These are phyloP conservation scores for Pyrenophora graminea DNA, from an alignment of 2,329 filamentous ascomycete genomes.

Conservation along the genomic window DNA sequence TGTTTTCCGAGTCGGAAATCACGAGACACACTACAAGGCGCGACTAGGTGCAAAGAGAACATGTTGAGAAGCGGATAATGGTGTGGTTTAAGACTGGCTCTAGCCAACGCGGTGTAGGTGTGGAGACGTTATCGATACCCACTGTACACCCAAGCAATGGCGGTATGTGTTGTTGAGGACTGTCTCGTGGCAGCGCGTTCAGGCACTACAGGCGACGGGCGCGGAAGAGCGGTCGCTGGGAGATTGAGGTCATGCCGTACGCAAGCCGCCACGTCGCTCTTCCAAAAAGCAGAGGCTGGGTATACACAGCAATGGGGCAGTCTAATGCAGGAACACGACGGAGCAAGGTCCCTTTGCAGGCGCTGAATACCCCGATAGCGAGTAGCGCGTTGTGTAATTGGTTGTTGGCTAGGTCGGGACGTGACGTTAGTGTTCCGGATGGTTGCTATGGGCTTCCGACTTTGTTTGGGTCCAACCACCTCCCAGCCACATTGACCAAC, in stretches of 20 bases:
- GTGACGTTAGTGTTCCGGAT: constrained; percentile 24
- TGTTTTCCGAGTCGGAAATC: too few relatives aligned
- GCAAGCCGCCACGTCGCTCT: constrained; percentile 32
- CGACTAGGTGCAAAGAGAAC: background rate
- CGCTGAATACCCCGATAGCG: constrained; percentile 13
- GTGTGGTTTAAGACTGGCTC: background rate
- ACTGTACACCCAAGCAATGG: constrained; percentile 3
- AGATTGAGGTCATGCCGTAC: constrained; percentile 12
- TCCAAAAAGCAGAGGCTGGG: constrained; percentile 33
- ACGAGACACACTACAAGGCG: background rate
- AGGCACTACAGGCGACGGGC: background rate
- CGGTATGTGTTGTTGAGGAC: constrained; percentile 13
- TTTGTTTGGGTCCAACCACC: constrained; percentile 22
- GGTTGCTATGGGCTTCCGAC: constrained; percentile 25
- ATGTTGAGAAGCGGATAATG: too few relatives aligned
- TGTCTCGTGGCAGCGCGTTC: constrained; percentile 3
- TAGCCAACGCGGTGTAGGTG: too few relatives aligned
- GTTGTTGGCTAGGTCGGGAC: constrained; percentile 16
- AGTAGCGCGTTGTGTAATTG: constrained; percentile 23
- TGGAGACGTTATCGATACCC: background rate
- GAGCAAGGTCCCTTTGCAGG: constrained; percentile 3
- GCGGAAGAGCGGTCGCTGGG: constrained; percentile 18
- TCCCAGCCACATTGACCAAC: constrained; percentile 39
- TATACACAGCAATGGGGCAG: constrained; percentile 14
- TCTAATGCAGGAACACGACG: constrained; percentile 33